Base-by-base conservation (phyloP, 2,329 filamentous ascomycete species). In the Sporothrix variecibatus region DNA sequence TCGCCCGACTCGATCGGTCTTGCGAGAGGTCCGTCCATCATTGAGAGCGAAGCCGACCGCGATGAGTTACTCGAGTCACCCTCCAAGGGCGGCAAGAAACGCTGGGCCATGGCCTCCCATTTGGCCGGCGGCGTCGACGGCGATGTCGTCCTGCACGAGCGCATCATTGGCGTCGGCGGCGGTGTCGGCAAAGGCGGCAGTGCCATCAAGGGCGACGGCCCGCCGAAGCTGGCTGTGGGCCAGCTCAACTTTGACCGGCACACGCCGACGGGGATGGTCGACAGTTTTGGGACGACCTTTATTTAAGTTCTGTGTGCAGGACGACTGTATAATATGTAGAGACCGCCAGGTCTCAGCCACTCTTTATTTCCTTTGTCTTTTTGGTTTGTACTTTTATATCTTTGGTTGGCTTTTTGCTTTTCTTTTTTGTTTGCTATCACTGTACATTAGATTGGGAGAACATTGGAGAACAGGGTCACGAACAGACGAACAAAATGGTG, bases 221-320 rank as follows among this genome's bases (percentile, higher is more conserved):
- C 60, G 43, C 53, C 74, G n/a, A 34, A 15, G 7, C n/a, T 75
- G 26, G 60, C 70, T 62, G n/a, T 28, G n/a, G 62, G 62, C 38
- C 72, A 74, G 73, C 74, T 74, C 71, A 75, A 73, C 60, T 72
- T 73, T 56, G 76, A 75, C 11, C 74, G 76, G 72, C 76, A 71
- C 53, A 77, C 76, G 31, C 77, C 78, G 2, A 77, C 75, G 7
- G 76, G 78, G 8, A 79, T 80, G 76, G 79, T 80, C 62, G 81
- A 82, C 77, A 76, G 77, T 40, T 80, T 80, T 75, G 81, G 81
- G 51, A 81, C 78, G 28, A 78, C 78, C 8, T 82, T 82, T 67
- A 81, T 82, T n/a, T 82, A 60, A 23, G 68, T 6, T n/a, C n/a
- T n/a, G 20, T 28, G 34, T 56, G 15, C 20, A 11, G 1, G n/a